Base-by-base conservation (phyloP, 192 early-diverging fungal species). In the Fimicolochytrium jonesii region DNA sequence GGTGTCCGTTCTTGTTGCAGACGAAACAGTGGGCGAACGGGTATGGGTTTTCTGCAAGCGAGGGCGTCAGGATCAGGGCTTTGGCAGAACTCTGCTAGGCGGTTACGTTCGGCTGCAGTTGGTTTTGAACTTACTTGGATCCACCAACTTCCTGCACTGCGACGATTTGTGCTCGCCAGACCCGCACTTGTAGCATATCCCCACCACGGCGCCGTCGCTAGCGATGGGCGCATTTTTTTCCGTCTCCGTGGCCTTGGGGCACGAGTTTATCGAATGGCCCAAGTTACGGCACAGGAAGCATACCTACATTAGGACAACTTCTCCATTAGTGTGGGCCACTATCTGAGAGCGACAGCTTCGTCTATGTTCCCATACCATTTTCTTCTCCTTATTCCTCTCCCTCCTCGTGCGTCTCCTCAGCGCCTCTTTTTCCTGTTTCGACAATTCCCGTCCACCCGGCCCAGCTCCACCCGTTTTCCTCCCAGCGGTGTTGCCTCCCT, bases 161-260 rank as follows among this genome's bases (percentile, higher is more conserved):
- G 87, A 87, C n/a, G 87, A 80, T 22, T 73, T 88, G 70, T 97
- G 94, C 49, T 92, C 90, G 4, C 76, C 72, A 4, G 90, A 88
- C 20, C 93, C 90, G 70, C 94, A 97, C 55, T 84, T 89, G 70
- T 91, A 95, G 72, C 94, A 97, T 28, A 93, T 80, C 13, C 86
- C 85, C 20, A 52, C 58, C 20, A 41, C 47, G 13, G 15, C 58
- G 6, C 44, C 45, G 43, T 32, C 35, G 4, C 29, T 41, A 17
- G 42, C 57, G 25, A 41, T 41, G 46, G 46, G 13, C 25, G 33
- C 30, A 3, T 10, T 17, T 61, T 60, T 55, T 6, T 53, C 60
- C 6, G 56, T 22, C 35, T 60, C 61, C 18, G 43, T 30, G 32
- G 67, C 59, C 36, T 64, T 65, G 13, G 92, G 91, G 68, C 94